phyloP scores from a whole-genome alignment of 345 rosid genomes.

The Aquilaria sinensis region DNA sequence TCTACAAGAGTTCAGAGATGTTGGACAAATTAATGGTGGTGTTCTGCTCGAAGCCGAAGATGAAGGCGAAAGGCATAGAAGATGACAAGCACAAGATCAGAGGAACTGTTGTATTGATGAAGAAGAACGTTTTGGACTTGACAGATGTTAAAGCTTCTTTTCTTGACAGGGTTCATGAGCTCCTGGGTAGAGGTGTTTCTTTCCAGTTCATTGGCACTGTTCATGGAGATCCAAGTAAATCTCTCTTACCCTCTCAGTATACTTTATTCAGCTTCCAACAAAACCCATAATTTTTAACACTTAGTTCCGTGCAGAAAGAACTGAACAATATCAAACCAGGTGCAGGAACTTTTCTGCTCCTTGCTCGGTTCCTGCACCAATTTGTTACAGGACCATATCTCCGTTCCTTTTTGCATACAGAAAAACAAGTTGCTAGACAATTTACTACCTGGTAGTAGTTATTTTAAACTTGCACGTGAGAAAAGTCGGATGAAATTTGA shows the following conservation, averaged over 20 bases:
- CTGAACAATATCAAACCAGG: too few relatives aligned
- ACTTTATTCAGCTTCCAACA: background rate
- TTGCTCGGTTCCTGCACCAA: too few relatives aligned
- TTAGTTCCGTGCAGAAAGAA: too few relatives aligned
- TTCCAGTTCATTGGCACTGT: slow-evolving; percentile 54
- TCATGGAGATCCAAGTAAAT: slow-evolving; percentile 46
- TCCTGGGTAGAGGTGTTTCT: slow-evolving; percentile 58
- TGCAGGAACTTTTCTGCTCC: too few relatives aligned
- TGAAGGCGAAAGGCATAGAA: slow-evolving; percentile 12
- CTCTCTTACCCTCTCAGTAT: background rate
- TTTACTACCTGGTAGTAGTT: background rate
- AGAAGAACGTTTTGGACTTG: slow-evolving; percentile 65
- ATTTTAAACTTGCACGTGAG: too few relatives aligned
- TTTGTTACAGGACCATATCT: too few relatives aligned
- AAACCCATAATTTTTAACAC: too few relatives aligned
- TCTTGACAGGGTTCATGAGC: slow-evolving; percentile 61
- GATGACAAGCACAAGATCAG: slow-evolving; percentile 28
- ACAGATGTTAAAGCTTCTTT: slow-evolving; percentile 55
- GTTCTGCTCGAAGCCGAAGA: slow-evolving; percentile 23
- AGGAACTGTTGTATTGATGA: slow-evolving; percentile 63
- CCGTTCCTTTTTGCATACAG: too few relatives aligned
- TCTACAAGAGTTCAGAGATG: slow-evolving; percentile 6
- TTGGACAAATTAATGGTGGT: slow-evolving; percentile 24
- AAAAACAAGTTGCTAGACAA: background rate
- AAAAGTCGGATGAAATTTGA: background rate